Base-by-base conservation (phyloP, 192 early-diverging fungal genomes). In the Funneliformis mosseae region DNA sequence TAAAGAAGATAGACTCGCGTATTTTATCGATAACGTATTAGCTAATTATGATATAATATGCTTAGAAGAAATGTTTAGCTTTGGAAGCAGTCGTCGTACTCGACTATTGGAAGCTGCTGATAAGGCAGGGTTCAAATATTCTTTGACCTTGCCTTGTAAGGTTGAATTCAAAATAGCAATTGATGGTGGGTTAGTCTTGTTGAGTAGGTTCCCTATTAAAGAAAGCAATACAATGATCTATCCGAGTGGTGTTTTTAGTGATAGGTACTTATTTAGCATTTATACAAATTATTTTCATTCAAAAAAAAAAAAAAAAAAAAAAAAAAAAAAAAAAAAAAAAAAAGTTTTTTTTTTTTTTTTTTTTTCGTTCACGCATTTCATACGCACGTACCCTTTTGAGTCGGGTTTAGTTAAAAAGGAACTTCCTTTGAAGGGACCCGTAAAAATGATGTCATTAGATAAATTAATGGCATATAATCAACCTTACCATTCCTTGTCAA, bases 51-150 rank as follows among this genome's bases (percentile, higher is more conserved):
- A 96, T 83, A 84, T 96, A 21, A 88, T 96, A 38, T 88, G 90
- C 60, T 85, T 96, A 77, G 95, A 96, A 81, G 95, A 96, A 79
- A 89, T 93, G 78, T 96, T 93, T 87, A 91, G 92, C 39, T 96
- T 91, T 83, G 93, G 89, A 8, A 88, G 88, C 23, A 78, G 87
- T 9, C 88, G 95, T 8, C 87, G 88, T 63, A 75, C 84, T 21
- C 80, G 86, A 41, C 78, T 96, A 45, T 81, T 95, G 39, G 81
- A 77, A 21, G 86, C 85, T 55, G 95, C 94, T 7, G 83, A 89
- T 69, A 83, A 90, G 77, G 70, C 86, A 4, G 95, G 95, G 28
- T 95, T 93, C 78, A 88, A 87, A 74, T 90, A 88, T 77, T 89
- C 89, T 73, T 82, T 93, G 23, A 86, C 87, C n/a, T 91, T 88